Percentiles rank a stretch among this genome's conserved stretches.
Conservation (phyloP, 2,329 filamentous ascomycete genomes). For the Venturia carpophila region DNA sequence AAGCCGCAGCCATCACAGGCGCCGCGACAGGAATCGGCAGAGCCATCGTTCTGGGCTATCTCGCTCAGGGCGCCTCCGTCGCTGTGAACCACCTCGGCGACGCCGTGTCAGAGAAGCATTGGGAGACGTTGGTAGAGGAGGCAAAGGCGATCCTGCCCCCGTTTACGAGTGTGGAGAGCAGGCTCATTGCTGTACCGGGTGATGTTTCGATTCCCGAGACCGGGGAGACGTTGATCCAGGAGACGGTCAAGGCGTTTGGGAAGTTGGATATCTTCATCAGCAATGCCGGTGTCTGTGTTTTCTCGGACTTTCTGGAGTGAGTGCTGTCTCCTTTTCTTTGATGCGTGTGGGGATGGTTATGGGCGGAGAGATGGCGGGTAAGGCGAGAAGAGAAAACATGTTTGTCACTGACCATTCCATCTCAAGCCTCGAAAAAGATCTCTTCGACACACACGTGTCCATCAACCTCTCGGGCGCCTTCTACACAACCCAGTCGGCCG, state of each 20-base stretch:
- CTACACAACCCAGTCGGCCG: constrained; percentile 77
- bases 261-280: constrained; percentile 63
- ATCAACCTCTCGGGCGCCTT: constrained; percentile 88
- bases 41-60: constrained; percentile 72
- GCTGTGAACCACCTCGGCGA: constrained; percentile 70
- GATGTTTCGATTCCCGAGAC: constrained; percentile 72
- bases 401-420: not conserved
- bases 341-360: not conserved
- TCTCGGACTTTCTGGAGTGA: constrained; percentile 74
- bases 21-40: constrained; percentile 80
- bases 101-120: constrained; percentile 40
- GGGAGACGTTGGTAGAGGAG: constrained; percentile 41
- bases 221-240: constrained; percentile 57
- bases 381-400: not conserved
- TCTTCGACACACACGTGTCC: constrained; percentile 63
- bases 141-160: constrained; percentile 21
- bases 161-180: constrained; percentile 3
- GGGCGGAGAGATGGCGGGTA: too few relatives aligned
- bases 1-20: constrained; percentile 79
- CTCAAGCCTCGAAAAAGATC: constrained; percentile 31
- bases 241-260: constrained; percentile 54
- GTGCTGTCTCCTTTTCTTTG: constrained; percentile 21
- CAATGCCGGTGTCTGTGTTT: constrained; percentile 83
- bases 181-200: constrained; percentile 60
- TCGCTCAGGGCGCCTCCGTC: constrained; percentile 69